Evolutionary conservation across 352 stramenopile species (phyloP).

Genomic region (Phytopythium delawarense): DNA sequence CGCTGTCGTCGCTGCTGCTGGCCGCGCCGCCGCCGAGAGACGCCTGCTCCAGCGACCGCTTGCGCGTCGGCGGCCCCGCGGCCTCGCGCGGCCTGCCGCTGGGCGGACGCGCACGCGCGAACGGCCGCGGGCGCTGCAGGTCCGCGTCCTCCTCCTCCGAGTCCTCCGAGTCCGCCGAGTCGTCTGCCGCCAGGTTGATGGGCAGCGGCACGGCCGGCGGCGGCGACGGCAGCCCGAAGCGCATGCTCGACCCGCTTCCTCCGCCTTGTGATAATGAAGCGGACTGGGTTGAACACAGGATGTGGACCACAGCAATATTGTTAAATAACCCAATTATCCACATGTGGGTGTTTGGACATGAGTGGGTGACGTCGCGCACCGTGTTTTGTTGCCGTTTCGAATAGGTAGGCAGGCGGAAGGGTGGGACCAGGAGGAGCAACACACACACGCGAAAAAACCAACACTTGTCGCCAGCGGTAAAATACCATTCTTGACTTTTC

Average conservation of each 20-base stretch:
- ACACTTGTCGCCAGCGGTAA: too few species aligned
- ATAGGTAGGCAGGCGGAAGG: neutral
- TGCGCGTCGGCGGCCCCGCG: neutral
- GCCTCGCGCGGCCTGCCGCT: neutral
- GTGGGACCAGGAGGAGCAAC: neutral
- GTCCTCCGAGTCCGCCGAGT: neutral
- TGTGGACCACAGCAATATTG: neutral
- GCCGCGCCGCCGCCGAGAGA: conserved; percentile 6
- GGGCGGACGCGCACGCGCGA: neutral
- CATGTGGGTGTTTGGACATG: too few species aligned
- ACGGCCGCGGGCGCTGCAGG: neutral
- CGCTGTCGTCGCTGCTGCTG: conserved; percentile 17
- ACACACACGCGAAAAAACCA: neutral
- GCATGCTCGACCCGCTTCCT: neutral
- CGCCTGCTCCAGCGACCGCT: neutral
- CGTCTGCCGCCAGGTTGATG: conserved; percentile 7
- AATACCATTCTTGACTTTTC: too few species aligned
- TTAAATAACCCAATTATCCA: too few species aligned
- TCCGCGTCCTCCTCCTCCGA: conserved; percentile 2
- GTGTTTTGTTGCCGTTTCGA: neutral
- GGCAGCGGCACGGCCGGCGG: neutral
- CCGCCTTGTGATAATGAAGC: neutral
- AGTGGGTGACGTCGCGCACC: too few species aligned
- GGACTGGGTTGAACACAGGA: neutral
- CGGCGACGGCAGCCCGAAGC: conserved; percentile 4